These are phyloP conservation scores for Thalassiosira profunda DNA, from an alignment of 108 stramenopile genomes.

Conservation along the genomic window DNA sequence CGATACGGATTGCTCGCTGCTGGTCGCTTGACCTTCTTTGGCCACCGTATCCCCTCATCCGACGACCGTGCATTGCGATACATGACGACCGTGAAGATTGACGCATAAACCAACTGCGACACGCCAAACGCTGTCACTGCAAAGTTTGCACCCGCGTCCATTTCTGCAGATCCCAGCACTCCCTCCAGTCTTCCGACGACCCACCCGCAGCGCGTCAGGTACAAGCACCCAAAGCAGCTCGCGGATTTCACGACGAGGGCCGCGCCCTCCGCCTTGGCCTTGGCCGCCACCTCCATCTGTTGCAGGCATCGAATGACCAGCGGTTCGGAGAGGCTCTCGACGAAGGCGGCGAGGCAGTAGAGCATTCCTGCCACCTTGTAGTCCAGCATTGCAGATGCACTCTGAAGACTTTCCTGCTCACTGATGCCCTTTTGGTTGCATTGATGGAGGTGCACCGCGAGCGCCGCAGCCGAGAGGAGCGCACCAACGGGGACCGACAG, in stretches of 20 bases:
- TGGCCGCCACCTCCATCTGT: constrained; percentile 61
- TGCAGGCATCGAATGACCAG: constrained; percentile 66
- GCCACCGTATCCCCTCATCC: constrained; percentile 39
- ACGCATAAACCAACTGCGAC: constrained; percentile 78
- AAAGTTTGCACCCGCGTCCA: constrained; percentile 17
- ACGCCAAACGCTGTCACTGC: constrained; percentile 79
- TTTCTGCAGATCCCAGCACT: neutral
- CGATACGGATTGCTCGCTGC: constrained; percentile 11
- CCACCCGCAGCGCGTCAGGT: neutral
- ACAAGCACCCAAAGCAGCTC: constrained; percentile 48
- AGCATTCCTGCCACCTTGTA: constrained; percentile 79
- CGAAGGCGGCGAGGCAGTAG: constrained; percentile 77
- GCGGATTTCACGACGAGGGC: constrained; percentile 68
- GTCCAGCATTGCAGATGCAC: constrained; percentile 37
- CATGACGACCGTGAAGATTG: constrained; percentile 52
- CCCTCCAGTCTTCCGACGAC: too few species aligned
- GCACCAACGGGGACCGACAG: constrained; percentile 46
- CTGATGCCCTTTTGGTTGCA: constrained; percentile 8
- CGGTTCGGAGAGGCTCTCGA: constrained; percentile 83
- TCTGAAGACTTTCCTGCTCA: neutral
- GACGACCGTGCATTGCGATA: constrained; percentile 39
- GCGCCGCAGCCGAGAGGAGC: constrained; percentile 30
- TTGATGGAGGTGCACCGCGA: constrained; percentile 38
- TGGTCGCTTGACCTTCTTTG: constrained; percentile 7
- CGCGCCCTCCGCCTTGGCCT: constrained; percentile 77